Evolutionary conservation across 75 land plant species (phyloP).

Genomic region (Sequoiadendron giganteum): DNA sequence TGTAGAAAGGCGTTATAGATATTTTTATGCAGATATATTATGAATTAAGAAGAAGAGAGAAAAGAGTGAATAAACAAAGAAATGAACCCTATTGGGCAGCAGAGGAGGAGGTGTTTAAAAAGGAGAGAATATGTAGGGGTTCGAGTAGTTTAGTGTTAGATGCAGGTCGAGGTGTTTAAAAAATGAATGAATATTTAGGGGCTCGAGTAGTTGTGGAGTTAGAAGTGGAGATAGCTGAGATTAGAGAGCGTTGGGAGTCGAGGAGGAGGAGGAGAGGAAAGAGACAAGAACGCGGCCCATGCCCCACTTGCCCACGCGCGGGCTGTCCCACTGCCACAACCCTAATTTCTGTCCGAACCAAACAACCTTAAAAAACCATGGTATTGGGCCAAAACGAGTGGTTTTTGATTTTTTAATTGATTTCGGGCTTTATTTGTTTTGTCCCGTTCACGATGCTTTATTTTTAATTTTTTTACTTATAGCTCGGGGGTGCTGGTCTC

Average conservation of each 20-base stretch:
- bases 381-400: background rate
- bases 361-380: background rate
- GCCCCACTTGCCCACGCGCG: conserved; percentile 11
- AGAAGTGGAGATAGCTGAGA: background rate
- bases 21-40: too few species aligned
- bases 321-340: background rate
- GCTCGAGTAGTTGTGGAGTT: background rate
- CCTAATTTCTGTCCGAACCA: background rate
- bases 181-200: background rate
- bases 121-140: background rate
- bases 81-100: background rate
- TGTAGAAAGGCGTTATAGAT: background rate
- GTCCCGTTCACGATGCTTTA: background rate
- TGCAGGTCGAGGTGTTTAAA: background rate
- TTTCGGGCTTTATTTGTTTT: background rate
- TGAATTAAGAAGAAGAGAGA: too few species aligned
- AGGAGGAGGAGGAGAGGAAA: background rate
- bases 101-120: background rate
- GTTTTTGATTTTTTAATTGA: background rate
- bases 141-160: background rate
- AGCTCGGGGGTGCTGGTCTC: background rate
- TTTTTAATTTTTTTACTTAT: background rate
- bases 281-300: conserved; percentile 10
- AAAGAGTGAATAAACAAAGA: too few species aligned
- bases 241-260: conserved; percentile 1